A percentile compares a stretch with the other conserved stretches of the same genome.
These are phyloP conservation scores for Trichoderma harzianum DNA, from an alignment of 2,329 filamentous ascomycete genomes.

Conservation along the genomic window DNA sequence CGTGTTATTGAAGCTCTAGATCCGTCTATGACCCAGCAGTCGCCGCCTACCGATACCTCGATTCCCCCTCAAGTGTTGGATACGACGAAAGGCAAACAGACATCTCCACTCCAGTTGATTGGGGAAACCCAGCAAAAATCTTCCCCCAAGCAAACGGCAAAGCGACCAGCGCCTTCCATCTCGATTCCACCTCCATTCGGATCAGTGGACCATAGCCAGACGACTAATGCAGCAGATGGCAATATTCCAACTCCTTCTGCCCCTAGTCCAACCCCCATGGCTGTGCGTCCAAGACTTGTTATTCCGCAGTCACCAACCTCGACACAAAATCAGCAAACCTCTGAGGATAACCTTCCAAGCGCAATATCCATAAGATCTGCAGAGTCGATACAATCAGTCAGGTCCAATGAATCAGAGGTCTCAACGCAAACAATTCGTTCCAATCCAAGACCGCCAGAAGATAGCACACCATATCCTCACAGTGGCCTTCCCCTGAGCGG, in stretches of 20 bases:
- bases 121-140: not conserved
- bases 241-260: constrained; percentile 33
- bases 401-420: constrained; percentile 24
- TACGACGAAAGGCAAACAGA: not conserved
- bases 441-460: constrained; percentile 29
- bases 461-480: constrained; percentile 31
- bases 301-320: constrained; percentile 26
- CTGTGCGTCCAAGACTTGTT: constrained; percentile 30
- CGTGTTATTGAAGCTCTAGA: not conserved
- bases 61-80: not conserved
- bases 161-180: not conserved
- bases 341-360: constrained; percentile 18
- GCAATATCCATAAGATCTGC: constrained; percentile 25
- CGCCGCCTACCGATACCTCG: not conserved
- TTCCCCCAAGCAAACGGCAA: not conserved
- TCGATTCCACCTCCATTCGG: not conserved
- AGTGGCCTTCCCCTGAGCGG: constrained; percentile 24
- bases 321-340: not conserved
- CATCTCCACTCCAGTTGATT: not conserved
- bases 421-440: constrained; percentile 26
- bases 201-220: not conserved
- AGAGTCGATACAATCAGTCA: constrained; percentile 23
- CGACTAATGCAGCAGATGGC: not conserved
- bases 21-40: not conserved
- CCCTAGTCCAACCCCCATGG: constrained; percentile 32